Conservation (phyloP, 192 early-diverging fungal genomes). For the Mortierella alpina region DNA sequence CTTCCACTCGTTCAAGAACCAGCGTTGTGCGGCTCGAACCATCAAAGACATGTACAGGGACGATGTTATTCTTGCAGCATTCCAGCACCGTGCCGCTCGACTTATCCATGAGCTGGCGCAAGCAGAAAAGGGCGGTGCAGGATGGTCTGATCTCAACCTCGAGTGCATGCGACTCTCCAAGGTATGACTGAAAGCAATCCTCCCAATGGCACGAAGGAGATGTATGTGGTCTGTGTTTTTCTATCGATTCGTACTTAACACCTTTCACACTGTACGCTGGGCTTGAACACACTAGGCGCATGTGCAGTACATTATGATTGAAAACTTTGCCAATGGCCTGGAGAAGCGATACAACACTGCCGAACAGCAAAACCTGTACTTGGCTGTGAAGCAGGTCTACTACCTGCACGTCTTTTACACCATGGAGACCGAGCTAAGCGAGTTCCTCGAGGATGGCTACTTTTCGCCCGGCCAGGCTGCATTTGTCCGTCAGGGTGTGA, state of each 20-base stretch:
- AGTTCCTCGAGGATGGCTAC: slow-evolving; percentile 67
- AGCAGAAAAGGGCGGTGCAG: slow-evolving; percentile 61
- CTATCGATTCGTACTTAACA: neutral
- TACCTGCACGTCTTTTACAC: slow-evolving; percentile 69
- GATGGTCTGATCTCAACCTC: slow-evolving; percentile 78
- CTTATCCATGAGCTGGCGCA: slow-evolving; percentile 72
- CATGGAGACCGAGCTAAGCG: slow-evolving; percentile 72
- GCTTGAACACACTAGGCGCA: slow-evolving; percentile 62
- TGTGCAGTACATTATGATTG: slow-evolving; percentile 78
- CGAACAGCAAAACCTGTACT: slow-evolving; percentile 39
- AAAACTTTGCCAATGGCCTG: slow-evolving; percentile 68
- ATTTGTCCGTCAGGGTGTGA: slow-evolving; percentile 61
- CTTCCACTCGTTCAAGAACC: slow-evolving; percentile 10
- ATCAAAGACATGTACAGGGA: slow-evolving; percentile 58
- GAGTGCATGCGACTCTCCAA: slow-evolving; percentile 75
- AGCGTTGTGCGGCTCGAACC: slow-evolving; percentile 31
- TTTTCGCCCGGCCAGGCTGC: slow-evolving; percentile 59
- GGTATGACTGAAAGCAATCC: slow-evolving; percentile 3
- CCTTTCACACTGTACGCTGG: neutral
- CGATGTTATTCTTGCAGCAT: slow-evolving; percentile 66
- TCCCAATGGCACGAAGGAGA: neutral
- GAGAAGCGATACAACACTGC: slow-evolving; percentile 44
- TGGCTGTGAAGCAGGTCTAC: slow-evolving; percentile 57
- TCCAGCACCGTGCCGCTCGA: slow-evolving; percentile 75
- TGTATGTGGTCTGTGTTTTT: neutral